These are phyloP conservation scores for Climacium dendroides DNA, from an alignment of 225 moss, liverwort and hornwort genomes.

Conservation along the genomic window DNA sequence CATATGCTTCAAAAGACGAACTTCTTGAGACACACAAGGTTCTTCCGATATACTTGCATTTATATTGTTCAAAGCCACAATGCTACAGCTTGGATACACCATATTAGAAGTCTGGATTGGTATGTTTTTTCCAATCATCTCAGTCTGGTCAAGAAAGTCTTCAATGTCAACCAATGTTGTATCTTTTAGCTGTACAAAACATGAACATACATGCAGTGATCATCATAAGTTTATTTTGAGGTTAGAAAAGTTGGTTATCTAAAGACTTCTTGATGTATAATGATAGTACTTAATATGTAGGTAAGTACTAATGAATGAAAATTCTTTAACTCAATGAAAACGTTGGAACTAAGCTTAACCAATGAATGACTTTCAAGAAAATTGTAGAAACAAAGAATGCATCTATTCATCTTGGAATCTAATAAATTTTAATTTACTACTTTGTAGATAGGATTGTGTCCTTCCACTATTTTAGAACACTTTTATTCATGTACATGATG, in stretches of 20 bases:
- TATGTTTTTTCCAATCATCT: constrained; percentile 48
- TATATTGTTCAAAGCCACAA: not conserved
- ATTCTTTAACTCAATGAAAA: not conserved
- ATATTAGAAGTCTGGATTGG: not conserved
- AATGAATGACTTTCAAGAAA: not conserved
- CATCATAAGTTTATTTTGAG: not conserved
- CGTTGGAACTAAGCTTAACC: rapidly evolving
- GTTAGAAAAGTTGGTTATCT: not conserved
- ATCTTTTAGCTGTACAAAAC: constrained; percentile 49
- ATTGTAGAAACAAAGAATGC: not conserved
- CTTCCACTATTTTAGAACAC: not conserved
- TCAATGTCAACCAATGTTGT: constrained; percentile 53
- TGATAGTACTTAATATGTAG: not conserved
- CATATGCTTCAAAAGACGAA: constrained; percentile 51
- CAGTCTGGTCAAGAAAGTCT: constrained; percentile 55
- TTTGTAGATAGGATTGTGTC: not conserved
- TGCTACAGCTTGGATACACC: not conserved
- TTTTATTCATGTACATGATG: not conserved
- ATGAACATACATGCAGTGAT: not conserved
- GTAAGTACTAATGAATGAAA: not conserved
- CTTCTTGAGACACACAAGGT: constrained; percentile 53
- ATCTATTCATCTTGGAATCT: not conserved
- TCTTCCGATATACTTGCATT: not conserved
- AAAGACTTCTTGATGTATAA: not conserved
- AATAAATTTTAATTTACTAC: not conserved